These are phyloP conservation scores for Debaryomyces sp. DNA, from an alignment of 1,139 yeast species.

Conservation along the genomic window DNA sequence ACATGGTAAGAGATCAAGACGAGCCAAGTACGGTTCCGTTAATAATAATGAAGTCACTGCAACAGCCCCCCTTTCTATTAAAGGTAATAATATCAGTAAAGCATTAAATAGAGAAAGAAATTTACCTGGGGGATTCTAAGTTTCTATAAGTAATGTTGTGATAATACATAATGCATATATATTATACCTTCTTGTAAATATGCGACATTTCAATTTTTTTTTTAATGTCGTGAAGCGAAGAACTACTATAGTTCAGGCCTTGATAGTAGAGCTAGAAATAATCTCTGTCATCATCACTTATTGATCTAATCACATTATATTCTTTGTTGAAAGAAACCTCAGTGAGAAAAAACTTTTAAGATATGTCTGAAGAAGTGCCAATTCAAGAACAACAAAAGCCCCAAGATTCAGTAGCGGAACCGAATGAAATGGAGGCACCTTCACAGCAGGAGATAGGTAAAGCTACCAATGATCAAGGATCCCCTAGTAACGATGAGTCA, in stretches of 20 bases:
- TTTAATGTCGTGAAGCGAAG: slow-evolving; percentile 2
- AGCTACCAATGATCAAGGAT: not conserved
- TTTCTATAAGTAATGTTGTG: not conserved
- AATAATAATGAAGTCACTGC: slow-evolving; percentile 5
- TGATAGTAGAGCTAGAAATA: not conserved
- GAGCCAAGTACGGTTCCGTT: slow-evolving; percentile 23
- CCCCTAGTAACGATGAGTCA: slow-evolving; percentile 16
- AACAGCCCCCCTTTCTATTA: slow-evolving; percentile 24
- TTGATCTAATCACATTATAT: not conserved
- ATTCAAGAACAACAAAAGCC: slow-evolving; percentile 17
- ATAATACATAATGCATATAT: not conserved
- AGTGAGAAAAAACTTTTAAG: not conserved
- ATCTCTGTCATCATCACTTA: not conserved
- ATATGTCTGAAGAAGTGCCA: slow-evolving; percentile 26
- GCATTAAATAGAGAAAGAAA: slow-evolving; percentile 38
- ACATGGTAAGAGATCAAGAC: slow-evolving; percentile 20
- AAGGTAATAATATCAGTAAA: slow-evolving; percentile 22
- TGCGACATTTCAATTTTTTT: not conserved
- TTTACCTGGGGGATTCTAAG: slow-evolving; percentile 26
- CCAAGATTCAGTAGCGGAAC: not conserved
- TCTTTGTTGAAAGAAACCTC: not conserved
- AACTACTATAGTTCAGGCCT: not conserved
- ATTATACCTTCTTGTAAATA: not conserved
- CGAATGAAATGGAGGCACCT: not conserved
- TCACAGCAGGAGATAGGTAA: not conserved